A percentile compares a stretch with the other conserved stretches of the same genome.
Evolutionary conservation across 805 yeast genomes (phyloP).

Genomic region (Candida sithepensis): DNA sequence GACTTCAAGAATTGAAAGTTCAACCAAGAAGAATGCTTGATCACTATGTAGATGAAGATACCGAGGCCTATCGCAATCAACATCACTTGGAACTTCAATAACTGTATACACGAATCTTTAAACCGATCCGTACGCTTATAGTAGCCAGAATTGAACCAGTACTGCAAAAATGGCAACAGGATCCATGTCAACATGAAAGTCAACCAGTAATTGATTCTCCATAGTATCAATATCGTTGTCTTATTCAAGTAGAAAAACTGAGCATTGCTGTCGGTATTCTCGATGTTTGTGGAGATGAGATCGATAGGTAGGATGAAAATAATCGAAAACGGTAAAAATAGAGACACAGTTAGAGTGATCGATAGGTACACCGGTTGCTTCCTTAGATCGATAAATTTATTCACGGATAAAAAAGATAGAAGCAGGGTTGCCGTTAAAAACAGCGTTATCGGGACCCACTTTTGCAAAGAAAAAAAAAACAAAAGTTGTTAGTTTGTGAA

Average conservation of each 20-base stretch:
- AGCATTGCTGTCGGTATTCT: conserved; percentile 22
- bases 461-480: not conserved
- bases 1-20: conserved; percentile 52
- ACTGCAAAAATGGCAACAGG: conserved; percentile 67
- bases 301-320: conserved; percentile 74
- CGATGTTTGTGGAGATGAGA: conserved; percentile 49
- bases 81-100: conserved; percentile 58
- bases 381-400: conserved; percentile 32
- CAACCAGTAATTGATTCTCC: conserved; percentile 79
- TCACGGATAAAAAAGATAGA: conserved; percentile 33
- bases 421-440: conserved; percentile 25
- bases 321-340: conserved; percentile 72
- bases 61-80: conserved; percentile 49
- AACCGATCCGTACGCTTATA: conserved; percentile 44
- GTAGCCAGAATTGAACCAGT: conserved; percentile 69
- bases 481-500: not conserved
- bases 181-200: conserved; percentile 81
- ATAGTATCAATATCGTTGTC: conserved; percentile 46
- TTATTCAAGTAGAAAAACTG: conserved; percentile 46
- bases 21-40: conserved; percentile 31
- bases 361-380: conserved; percentile 40
- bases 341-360: conserved; percentile 51
- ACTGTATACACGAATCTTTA: conserved; percentile 52
- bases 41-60: conserved; percentile 57
- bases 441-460: conserved; percentile 27